Base-by-base conservation (phyloP, 805 yeast genomes). In the Candida ficus region DNA sequence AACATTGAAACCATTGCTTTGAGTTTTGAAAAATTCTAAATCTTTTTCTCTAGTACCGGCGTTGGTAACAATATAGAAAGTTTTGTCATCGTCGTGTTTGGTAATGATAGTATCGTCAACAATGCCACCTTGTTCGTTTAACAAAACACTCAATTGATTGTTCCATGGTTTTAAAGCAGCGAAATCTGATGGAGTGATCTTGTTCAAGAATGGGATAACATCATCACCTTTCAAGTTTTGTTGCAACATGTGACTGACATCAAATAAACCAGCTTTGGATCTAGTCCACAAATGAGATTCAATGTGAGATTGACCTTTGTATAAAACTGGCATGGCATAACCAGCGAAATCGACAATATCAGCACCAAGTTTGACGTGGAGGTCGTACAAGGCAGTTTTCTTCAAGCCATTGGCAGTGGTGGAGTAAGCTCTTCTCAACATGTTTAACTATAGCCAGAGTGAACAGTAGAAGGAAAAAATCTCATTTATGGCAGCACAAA, bases 201-300 rank as follows among this genome's bases (percentile, higher is more conserved):
- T 76, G 60, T 93, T 83, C 48, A 93, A 68, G 41, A 91, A 78
- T 5, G 68, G 67, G 6, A 77, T 66, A 1, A 95, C 76, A 30
- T 76, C 83, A 1, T 74, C 63, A 13, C 99, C 99, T 3, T 62
- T 58, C 44, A 93, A 61, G 32, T 69, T 73, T 61, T 95, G 97
- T 67, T 93, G 99, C 37, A 91, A 73, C 99, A 93, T 93, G 63
- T 93, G 99, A 40, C 96, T 86, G 38, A 93, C 99, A 60, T 93
- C 99, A 56, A 93, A 93, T 37, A 93, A 68, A 7, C 99, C 99
- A 28, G 90, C 89, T 46, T 85, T 76, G 17, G 68, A 56, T 61
- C 99, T 77, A 0, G 91, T 95, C 98, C 98, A 93, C 39, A 83
- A 75, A 66, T 93, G 99, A 1, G 97, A 89, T 46, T 89, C 95